Base-by-base conservation (phyloP, 2,329 filamentous ascomycete species). In the Monilinia vaccinii-corymbosi region DNA sequence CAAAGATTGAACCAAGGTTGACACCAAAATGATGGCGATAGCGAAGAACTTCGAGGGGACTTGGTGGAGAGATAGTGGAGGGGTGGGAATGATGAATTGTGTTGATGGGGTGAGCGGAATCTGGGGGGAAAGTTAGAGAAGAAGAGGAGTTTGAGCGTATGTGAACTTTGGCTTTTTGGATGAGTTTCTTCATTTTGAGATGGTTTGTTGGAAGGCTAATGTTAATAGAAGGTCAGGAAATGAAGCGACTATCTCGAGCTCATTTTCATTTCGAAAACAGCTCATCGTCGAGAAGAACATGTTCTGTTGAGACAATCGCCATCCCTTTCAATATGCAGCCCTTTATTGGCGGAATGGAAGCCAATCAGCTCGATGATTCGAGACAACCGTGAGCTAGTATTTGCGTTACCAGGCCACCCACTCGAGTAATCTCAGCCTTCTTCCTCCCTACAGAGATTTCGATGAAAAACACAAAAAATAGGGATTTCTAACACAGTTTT, bases 21-120 rank as follows among this genome's bases (percentile, higher is more conserved):
- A 77, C 77, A 9, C 81, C 82, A 67, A 84, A 79, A 61, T 84
- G 81, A 64, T 82, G 83, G 46, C 82, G 78, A 66, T 84, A 85
- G 55, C 79, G 75, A 32, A 79, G 69, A 23, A 82, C 58, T 58
- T 74, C 72, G 8, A 73, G 56, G 74, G 75, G 61, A 56, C 69
- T 65, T 62, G 49, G 48, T 16, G 31, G 32, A 23, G 40, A 44
- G n/a, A 79, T 44, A 16, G 48, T 55, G 8, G 49, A 46, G 21
- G 28, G 28, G 8, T 32, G 28, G 42, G 49, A 31, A 11, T 23
- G 25, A 25, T 46, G 53, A 16, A 38, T 25, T 16, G 31, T 25
- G 7, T 48, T 49, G 10, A 13, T 18, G 16, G 10, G 31, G n/a
- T 34, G 53, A 1, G 53, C 16, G 6, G 52, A 10, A 31, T 45